Evolutionary conservation across 2,329 filamentous ascomycete species (phyloP).

Genomic region (Canariomyces notabilis): DNA sequence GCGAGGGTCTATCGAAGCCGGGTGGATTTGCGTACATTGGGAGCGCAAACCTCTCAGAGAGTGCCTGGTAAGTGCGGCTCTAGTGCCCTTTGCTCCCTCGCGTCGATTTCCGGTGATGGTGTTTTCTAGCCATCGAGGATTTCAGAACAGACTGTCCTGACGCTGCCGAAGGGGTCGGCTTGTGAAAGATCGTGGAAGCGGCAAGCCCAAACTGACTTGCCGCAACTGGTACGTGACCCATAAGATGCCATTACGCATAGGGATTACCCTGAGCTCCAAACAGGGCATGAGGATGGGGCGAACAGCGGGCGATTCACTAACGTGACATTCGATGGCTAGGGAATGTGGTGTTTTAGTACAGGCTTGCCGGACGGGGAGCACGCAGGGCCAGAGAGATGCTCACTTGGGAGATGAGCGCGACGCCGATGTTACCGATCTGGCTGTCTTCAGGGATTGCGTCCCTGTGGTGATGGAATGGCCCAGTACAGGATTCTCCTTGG

Average conservation of each 20-base stretch:
- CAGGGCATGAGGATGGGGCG: neutral
- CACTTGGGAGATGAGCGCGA: conserved; percentile 1
- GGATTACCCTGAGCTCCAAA: too few species aligned
- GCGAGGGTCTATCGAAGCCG: conserved; percentile 27
- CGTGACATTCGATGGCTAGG: conserved; percentile 31
- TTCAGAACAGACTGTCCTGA: conserved; percentile 4
- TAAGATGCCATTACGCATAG: too few species aligned
- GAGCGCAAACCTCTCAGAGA: conserved; percentile 87
- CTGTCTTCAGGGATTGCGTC: conserved; percentile 49
- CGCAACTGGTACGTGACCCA: conserved; percentile 60
- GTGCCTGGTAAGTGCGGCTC: conserved; percentile 66
- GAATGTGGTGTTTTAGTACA: conserved; percentile 85
- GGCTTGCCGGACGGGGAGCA: neutral
- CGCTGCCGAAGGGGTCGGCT: conserved; percentile 62
- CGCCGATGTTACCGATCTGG: conserved; percentile 16
- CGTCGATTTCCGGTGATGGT: too few species aligned
- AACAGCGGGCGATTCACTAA: neutral
- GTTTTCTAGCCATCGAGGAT: too few species aligned
- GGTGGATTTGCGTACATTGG: conserved; percentile 76
- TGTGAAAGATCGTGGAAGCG: conserved; percentile 61
- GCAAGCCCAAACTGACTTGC: conserved; percentile 69
- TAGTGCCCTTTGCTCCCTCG: conserved; percentile 1
- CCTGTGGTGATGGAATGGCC: conserved; percentile 63
- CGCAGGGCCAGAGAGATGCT: conserved; percentile 17
- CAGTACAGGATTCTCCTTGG: conserved; percentile 27